Evolutionary conservation across 164 flowering plant genomes (phyloP).

Genomic region (Chimonanthus salicifolius): DNA sequence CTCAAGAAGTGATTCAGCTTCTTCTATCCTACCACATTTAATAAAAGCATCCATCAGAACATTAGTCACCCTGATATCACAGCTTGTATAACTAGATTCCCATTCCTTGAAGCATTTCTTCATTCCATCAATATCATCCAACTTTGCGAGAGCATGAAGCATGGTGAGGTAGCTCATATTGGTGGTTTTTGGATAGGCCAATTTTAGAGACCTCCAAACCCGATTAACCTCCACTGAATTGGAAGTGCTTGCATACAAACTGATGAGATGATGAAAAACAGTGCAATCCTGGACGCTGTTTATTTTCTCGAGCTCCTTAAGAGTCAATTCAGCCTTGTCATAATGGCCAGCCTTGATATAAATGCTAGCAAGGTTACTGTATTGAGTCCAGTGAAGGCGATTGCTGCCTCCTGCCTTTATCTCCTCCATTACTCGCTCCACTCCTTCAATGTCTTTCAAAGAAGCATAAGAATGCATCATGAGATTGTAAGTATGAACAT

Average conservation of each 20-base stretch:
- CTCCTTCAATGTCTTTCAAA: slow-evolving; percentile 43
- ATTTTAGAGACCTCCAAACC: slow-evolving; percentile 43
- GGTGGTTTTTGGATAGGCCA: slow-evolving; percentile 21
- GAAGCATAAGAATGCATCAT: slow-evolving; percentile 48
- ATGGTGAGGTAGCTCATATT: slow-evolving; percentile 45
- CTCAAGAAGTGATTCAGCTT: slow-evolving; percentile 48
- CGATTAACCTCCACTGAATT: slow-evolving; percentile 45
- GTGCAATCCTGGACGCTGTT: slow-evolving; percentile 22
- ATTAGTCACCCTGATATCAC: too few species aligned
- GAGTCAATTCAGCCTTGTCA: slow-evolving; percentile 59
- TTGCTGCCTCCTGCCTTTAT: slow-evolving; percentile 18
- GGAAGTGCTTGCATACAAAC: slow-evolving; percentile 43
- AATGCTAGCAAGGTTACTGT: slow-evolving; percentile 48
- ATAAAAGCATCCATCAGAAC: too few species aligned
- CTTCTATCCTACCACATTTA: too few species aligned
- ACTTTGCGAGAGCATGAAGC: slow-evolving; percentile 47
- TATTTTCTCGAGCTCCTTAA: slow-evolving; percentile 38
- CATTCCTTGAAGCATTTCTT: slow-evolving; percentile 14
- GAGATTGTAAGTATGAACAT: slow-evolving; percentile 32
- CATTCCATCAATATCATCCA: slow-evolving; percentile 39
- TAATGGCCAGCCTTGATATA: slow-evolving; percentile 43
- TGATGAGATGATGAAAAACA: slow-evolving; percentile 51
- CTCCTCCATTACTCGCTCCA: slow-evolving; percentile 49
- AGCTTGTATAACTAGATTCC: too few species aligned
- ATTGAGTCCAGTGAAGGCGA: slow-evolving; percentile 40